Percentiles rank a stretch among this genome's conserved stretches.
These are phyloP conservation scores for Meira miltonrushii DNA, from an alignment of 1,284 basidiomycete genomes.

Conservation along the genomic window DNA sequence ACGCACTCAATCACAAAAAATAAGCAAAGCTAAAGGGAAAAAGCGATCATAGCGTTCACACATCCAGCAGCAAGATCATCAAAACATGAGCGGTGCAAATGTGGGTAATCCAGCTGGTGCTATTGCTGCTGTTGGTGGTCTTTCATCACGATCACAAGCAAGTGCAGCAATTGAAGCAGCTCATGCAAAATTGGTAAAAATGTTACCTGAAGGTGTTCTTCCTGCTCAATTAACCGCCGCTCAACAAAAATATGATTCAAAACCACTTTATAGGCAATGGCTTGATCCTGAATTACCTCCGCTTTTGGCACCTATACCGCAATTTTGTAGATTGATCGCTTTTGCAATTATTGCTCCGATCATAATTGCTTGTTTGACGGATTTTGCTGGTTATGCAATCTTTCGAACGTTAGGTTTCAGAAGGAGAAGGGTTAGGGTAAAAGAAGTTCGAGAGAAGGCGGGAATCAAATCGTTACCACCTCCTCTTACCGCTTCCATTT, in stretches of 20 bases:
- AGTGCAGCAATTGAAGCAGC: too few relatives aligned
- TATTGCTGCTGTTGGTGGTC: too few relatives aligned
- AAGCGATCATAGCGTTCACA: too few relatives aligned
- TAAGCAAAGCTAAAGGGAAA: too few relatives aligned
- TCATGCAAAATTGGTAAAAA: too few relatives aligned
- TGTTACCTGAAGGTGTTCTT: too few relatives aligned
- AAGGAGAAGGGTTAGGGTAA: constrained; percentile 31
- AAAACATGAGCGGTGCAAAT: too few relatives aligned
- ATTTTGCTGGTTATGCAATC: constrained; percentile 45
- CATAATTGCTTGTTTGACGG: constrained; percentile 26
- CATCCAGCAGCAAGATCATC: too few relatives aligned
- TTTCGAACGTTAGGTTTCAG: constrained; percentile 40
- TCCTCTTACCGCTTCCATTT: neutral
- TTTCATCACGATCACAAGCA: too few relatives aligned
- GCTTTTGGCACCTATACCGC: constrained; percentile 12
- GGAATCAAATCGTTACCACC: neutral
- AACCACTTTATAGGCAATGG: neutral
- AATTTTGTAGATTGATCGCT: constrained; percentile 24
- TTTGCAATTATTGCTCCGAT: constrained; percentile 34
- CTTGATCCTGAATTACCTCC: constrained; percentile 16
- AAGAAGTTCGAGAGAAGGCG: constrained; percentile 7
- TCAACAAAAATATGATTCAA: neutral
- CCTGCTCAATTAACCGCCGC: too few relatives aligned
- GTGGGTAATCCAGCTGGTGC: too few relatives aligned
- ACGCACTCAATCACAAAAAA: too few relatives aligned